Evolutionary conservation across 2,329 filamentous ascomycete genomes (phyloP), one percentile per base, ranked within the genome.

Genomic region (Pseudodiploospora longispora): DNA sequence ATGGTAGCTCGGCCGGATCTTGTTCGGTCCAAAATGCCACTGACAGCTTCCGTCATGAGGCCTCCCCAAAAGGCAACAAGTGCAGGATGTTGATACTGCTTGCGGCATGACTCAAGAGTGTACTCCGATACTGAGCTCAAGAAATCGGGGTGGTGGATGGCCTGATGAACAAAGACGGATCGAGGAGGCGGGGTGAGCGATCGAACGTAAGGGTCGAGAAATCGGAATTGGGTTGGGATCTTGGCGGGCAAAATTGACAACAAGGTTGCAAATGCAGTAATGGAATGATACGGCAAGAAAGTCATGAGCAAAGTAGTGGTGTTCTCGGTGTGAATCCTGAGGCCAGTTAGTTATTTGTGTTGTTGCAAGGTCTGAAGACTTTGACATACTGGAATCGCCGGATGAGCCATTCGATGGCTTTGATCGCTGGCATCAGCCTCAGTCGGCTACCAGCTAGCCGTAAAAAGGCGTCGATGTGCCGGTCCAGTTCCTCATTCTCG

Each of bases 331-430:
- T 98, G 93, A 41, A 95, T 81, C 54, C 90, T 94, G 54, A 19
- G 36, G 7, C 10, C 6, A 38, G 41, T 38, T 32, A 27, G 44
- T 53, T 47, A 47, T 42, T 35, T 31, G 10, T 10, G 10, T 3
- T 12, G 30, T 28, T 12, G 6, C 33, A 8, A 39, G 6, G 1
- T 31, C 41, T 39, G 10, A 10, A 27, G 10, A n/a, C 27, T 29
- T 41, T 12, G 6, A 55, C 74, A 49, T 70, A 94, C 88, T 83
- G 81, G 59, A 97, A 98, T 57, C 91, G 77, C 58, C 93, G 76
- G 43, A 98, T 78, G 38, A 98, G 75, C 93, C 93, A 99, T 69
- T 99, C 94, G 33, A 97, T 74, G 10, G 90, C 82, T 66, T 94
- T 95, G 43, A 95, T 79, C 1, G 87, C 88, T 35, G 93, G 91